These are phyloP conservation scores for Pseudogymnoascus sp. DNA, from an alignment of 2,329 filamentous ascomycete genomes.

Conservation along the genomic window DNA sequence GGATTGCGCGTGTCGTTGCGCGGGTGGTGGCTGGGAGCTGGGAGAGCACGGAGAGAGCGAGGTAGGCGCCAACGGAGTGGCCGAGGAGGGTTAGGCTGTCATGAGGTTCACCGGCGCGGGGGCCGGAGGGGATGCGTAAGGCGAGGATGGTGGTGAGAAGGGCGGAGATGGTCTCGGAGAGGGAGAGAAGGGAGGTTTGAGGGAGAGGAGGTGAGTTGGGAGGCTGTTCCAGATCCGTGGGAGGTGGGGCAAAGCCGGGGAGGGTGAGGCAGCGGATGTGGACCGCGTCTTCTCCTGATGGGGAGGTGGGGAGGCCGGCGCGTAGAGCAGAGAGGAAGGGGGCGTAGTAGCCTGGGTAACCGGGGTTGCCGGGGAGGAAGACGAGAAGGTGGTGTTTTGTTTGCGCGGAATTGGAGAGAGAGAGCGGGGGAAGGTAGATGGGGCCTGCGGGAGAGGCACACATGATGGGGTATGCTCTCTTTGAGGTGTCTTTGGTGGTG, in stretches of 20 bases:
- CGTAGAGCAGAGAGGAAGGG: slow-evolving; percentile 56
- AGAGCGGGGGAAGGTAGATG: not conserved
- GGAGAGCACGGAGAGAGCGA: slow-evolving; percentile 57
- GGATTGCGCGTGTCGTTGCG: slow-evolving; percentile 40
- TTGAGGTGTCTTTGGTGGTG: not conserved
- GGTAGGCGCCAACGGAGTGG: slow-evolving; percentile 68
- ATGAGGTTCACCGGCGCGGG: slow-evolving; percentile 34
- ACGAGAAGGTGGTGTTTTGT: slow-evolving; percentile 46
- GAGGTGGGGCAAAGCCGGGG: not conserved
- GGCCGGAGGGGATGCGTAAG: slow-evolving; percentile 20
- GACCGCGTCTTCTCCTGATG: slow-evolving; percentile 20
- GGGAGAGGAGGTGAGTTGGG: slow-evolving; percentile 29
- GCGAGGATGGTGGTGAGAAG: slow-evolving; percentile 12
- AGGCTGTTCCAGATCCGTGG: slow-evolving; percentile 16
- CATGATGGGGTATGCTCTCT: not conserved
- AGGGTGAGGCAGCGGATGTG: not conserved
- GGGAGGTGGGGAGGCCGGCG: slow-evolving; percentile 39
- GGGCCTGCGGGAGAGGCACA: not conserved
- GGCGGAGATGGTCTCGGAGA: slow-evolving; percentile 27
- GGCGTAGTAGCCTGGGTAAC: slow-evolving; percentile 64
- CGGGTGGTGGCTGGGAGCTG: slow-evolving; percentile 36
- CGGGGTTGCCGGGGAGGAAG: slow-evolving; percentile 71
- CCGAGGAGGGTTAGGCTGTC: slow-evolving; percentile 59
- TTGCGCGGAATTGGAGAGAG: not conserved
- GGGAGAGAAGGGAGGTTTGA: slow-evolving; percentile 18